Conservation (phyloP, 176 grass and related monocot genomes). For the Oryza glaberrima region DNA sequence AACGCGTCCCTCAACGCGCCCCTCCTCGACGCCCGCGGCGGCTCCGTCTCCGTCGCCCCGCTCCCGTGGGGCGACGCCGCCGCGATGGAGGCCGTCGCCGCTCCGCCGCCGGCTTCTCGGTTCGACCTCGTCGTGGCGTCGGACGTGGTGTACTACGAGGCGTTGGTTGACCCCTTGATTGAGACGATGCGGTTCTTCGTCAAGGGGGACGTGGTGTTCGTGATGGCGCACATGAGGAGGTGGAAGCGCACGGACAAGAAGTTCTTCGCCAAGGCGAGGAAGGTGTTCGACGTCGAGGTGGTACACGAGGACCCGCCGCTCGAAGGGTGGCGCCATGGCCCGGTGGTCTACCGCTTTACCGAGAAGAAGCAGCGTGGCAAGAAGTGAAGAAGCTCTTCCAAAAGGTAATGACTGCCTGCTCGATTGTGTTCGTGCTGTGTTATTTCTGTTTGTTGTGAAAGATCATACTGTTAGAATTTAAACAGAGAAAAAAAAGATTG, state of each 20-base stretch:
- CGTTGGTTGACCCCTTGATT: conserved; percentile 77
- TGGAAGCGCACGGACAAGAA: conserved; percentile 88
- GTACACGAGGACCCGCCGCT: conserved; percentile 73
- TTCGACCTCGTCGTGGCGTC: conserved; percentile 83
- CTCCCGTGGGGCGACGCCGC: conserved; percentile 60
- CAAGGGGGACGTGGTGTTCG: conserved; percentile 64
- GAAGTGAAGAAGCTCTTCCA: conserved; percentile 30
- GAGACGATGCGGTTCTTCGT: conserved; percentile 76
- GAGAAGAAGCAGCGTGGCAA: conserved; percentile 46
- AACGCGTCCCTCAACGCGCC: conserved; percentile 66
- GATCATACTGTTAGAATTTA: conserved; percentile 22
- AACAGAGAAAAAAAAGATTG: neutral
- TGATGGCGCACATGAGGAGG: conserved; percentile 93
- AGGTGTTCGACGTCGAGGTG: conserved; percentile 67
- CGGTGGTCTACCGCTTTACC: conserved; percentile 65
- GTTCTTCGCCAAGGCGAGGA: conserved; percentile 86
- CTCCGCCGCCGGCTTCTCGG: neutral
- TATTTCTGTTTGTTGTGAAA: neutral
- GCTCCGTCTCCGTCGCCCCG: conserved; percentile 55
- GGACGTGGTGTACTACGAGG: conserved; percentile 90
- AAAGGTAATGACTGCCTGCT: conserved; percentile 39
- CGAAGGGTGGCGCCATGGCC: conserved; percentile 66
- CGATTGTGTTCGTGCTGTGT: neutral
- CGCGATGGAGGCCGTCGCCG: conserved; percentile 38
- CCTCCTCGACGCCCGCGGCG: conserved; percentile 56